phyloP scores from a whole-genome alignment of 805 yeast species.

The Monosporozyma siamensis region DNA sequence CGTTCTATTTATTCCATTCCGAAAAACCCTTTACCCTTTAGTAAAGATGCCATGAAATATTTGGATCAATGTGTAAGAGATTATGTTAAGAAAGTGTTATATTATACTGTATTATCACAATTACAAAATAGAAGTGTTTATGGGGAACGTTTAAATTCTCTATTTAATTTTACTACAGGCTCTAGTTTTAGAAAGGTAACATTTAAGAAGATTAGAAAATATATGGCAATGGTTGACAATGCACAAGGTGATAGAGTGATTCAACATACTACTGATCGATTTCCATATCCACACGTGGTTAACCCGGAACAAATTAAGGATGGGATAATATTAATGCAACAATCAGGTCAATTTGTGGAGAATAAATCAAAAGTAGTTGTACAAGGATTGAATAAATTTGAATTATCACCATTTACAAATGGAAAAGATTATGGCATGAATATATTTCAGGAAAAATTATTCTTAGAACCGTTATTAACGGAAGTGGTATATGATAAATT shows the following conservation, averaged over 20 bases:
- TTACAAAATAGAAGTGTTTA: conserved; percentile 11
- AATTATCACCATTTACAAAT: too few relatives aligned
- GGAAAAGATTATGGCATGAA: conserved; percentile 1
- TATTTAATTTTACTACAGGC: neutral
- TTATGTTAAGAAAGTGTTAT: conserved; percentile 15
- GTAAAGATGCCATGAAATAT: conserved; percentile 9
- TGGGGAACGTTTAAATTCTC: neutral
- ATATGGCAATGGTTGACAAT: too few relatives aligned
- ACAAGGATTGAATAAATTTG: conserved; percentile 17
- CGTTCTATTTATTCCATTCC: conserved; percentile 7
- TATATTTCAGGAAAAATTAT: neutral
- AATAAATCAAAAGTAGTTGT: conserved; percentile 9
- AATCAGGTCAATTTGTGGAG: neutral
- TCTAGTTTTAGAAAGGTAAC: too few relatives aligned
- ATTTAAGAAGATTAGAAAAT: too few relatives aligned
- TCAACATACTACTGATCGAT: neutral
- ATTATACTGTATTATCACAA: conserved; percentile 14
- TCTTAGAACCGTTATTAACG: conserved; percentile 8
- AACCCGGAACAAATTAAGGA: conserved; percentile 12
- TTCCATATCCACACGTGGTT: conserved; percentile 16
- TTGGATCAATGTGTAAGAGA: conserved; percentile 10
- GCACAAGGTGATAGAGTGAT: too few relatives aligned
- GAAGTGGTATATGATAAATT: neutral
- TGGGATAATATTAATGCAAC: conserved; percentile 7
- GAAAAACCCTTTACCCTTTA: conserved; percentile 10